A percentile compares a stretch with the other conserved stretches of the same genome.
These are phyloP conservation scores for Pyrenophora tritici-repentis DNA, from an alignment of 2,329 filamentous ascomycete genomes.

Conservation along the genomic window DNA sequence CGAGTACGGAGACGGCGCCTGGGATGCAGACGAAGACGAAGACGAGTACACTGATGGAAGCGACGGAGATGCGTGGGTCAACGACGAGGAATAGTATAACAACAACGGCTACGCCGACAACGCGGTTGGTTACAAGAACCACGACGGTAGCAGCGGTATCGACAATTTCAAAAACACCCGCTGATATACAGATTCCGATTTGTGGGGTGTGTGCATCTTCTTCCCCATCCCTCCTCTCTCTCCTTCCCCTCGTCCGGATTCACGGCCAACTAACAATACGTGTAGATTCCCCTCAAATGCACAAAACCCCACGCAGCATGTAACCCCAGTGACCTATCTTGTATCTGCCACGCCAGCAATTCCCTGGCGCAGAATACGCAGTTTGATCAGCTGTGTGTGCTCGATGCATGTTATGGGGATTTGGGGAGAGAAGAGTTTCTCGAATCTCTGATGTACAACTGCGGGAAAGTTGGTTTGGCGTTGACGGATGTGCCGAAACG, in stretches of 20 bases:
- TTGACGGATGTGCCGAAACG: conserved; percentile 12
- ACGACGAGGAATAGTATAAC: background rate
- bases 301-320: conserved; percentile 15
- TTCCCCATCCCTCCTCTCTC: too few relatives aligned
- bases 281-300: conserved; percentile 18
- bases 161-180: too few relatives aligned
- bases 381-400: conserved; percentile 20
- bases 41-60: background rate
- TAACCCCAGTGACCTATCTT: conserved; percentile 12
- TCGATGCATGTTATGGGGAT: conserved; percentile 16
- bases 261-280: background rate
- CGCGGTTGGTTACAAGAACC: too few relatives aligned
- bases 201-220: conserved; percentile 7
- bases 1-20: too few relatives aligned
- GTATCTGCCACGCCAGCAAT: conserved; percentile 23
- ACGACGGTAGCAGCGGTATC: too few relatives aligned
- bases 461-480: conserved; percentile 3
- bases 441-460: conserved; percentile 13
- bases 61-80: background rate
- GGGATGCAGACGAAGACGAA: background rate
- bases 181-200: conserved; percentile 10
- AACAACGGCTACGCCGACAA: background rate
- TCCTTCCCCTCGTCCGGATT: too few relatives aligned
- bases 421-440: conserved; percentile 23
- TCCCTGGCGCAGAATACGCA: conserved; percentile 15